Base-by-base conservation (phyloP, 2,329 filamentous ascomycete genomes). In the Ophiostoma australiae region DNA sequence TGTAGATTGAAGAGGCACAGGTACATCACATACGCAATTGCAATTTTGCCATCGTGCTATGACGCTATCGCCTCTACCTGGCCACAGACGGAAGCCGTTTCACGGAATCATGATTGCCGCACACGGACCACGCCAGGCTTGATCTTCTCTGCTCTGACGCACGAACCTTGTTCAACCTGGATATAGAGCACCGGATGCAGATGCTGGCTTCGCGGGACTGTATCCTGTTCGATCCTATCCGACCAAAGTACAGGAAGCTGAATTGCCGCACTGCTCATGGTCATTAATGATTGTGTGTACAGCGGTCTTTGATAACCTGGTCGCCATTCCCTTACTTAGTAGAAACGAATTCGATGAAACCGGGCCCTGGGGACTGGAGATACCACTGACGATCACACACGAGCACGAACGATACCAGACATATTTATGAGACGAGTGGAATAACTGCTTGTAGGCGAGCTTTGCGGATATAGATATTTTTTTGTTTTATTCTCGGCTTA, bases 261-360 rank as follows among this genome's bases (percentile, higher is more conserved):
- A 4, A 20, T n/a, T 27, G 52, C 52, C 52, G n/a, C 52, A 58
- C 52, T 27, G n/a, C 10, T 58, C 23, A 13, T 10, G 10, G 3
- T 58, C 23, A 4, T 15, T 5, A 27, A n/a, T 27, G 8, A 8
- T 48, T 48, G 2, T 48, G 17, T 48, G 44, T 17, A 48, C 8
- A 17, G 17, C 20, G 44, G 7, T 48, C 44, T 48, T n/a, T n/a
- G 7, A 48, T n/a, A n/a, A 48, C 44, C 44, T n/a, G 44, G 17
- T 20, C 17, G 5, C 17, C 7, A 6, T 48, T 13, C 6, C 27
- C 6, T 31, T 33, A 31, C 27, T 31, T 31, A 31, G 27, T 31
- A 7, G 58, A 63, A 63, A 63, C 23, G 27, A 63, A 31, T 33
- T 63, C 11, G 58, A 33, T 63, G 58, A 63, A 63, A 63, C 58